phyloP scores from a whole-genome alignment of 1,284 basidiomycete genomes.

The Neotropicomus parvogracilis region DNA sequence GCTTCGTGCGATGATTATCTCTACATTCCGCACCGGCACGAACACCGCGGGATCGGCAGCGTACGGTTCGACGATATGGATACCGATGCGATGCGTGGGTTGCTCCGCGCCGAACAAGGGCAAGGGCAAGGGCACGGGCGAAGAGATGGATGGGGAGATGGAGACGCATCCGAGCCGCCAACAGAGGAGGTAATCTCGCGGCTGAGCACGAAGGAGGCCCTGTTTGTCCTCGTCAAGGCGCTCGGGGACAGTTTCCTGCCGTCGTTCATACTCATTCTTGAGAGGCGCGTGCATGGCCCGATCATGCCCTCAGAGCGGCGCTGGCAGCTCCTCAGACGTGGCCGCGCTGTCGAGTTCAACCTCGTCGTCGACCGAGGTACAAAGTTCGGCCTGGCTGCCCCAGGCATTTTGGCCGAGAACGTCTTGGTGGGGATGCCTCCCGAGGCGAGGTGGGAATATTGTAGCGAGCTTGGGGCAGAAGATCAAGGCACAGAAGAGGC shows the following conservation, averaged over 20 bases:
- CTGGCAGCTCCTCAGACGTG: conserved; percentile 86
- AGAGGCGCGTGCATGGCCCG: conserved; percentile 54
- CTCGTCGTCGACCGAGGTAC: conserved; percentile 82
- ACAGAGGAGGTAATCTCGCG: conserved; percentile 41
- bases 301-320: conserved; percentile 45
- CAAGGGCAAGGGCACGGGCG: too few species aligned
- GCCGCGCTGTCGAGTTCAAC: conserved; percentile 91
- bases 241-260: conserved; percentile 77
- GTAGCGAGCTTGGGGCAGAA: conserved; percentile 66
- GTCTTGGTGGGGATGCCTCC: conserved; percentile 88
- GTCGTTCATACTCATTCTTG: conserved; percentile 78
- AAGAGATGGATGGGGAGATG: too few species aligned
- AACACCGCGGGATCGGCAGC: conserved; percentile 90
- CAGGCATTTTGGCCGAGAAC: conserved; percentile 84
- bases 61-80: conserved; percentile 93
- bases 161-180: too few species aligned
- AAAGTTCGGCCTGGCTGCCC: conserved; percentile 84
- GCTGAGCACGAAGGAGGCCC: conserved; percentile 43
- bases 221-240: conserved; percentile 69
- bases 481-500: conserved; percentile 64
- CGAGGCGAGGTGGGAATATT: conserved; percentile 90
- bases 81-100: conserved; percentile 44
- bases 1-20: conserved; percentile 97
- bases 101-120: conserved; percentile 5
- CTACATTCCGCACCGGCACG: conserved; percentile 81